Evolutionary conservation across 495 filamentous ascomycete genomes (phyloP), one percentile per base, ranked within the genome.

Genomic region (Talaromyces thailandensis): DNA sequence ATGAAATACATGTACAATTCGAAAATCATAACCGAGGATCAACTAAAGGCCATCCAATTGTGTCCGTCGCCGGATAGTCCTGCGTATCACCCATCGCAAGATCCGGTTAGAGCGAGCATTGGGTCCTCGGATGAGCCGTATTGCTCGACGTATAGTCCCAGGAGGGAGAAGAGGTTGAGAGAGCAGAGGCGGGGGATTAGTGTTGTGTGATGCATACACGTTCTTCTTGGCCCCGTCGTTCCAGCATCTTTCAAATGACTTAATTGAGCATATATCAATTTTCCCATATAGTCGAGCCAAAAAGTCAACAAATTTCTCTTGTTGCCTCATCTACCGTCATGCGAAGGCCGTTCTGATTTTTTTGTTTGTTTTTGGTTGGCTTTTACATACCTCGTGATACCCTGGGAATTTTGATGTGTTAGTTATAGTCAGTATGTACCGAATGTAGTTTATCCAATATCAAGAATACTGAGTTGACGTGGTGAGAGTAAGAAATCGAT

Each of bases 91-190:
- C 73, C 66, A 25, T 74, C 73, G 53, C 76, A 76, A 63, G 77
- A 79, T 45, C 66, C 75, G 0, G 70, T 77, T 3, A 67, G 77
- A 31, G 75, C 71, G 18, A 78, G 69, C 60, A 73, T 79, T 45
- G 77, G 77, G 0, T 78, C 75, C 11, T 67, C 75, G 3, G 76
- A 80, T 64, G 77, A 80, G 62, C 77, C 77, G 51, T 78, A 74
- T 57, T 80, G 70, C 58, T 76, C 73, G 37, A 73, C 72, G 28
- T 80, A 80, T 71, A 80, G 74, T 68, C 74, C 73, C 16, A 63
- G 77, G 60, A 62, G 77, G 18, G 77, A 80, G 59, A 71, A 76
- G 61, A 70, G 77, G 64, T 69, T 75, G 73, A 67, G 77, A 31
- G 71, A 72, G 5, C 73, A 75, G 62, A 65, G 70, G 48, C 65